Percentiles rank a stretch among this genome's conserved stretches.
Evolutionary conservation across 768 basidiomycete species (phyloP).

Genomic region (Russula griseocarnosa): DNA sequence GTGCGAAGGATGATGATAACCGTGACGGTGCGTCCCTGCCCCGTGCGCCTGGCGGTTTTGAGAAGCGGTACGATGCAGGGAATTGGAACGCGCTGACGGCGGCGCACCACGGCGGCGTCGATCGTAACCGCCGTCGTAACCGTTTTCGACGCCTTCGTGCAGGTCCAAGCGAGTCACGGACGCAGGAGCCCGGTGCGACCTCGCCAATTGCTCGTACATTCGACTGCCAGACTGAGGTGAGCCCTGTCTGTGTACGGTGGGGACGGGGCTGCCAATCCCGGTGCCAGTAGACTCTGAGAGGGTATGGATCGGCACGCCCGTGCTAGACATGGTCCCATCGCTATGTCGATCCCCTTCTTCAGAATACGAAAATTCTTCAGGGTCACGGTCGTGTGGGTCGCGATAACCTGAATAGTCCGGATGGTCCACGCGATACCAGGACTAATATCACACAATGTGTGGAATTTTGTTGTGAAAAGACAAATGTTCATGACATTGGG

Average conservation of each 20-base stretch:
- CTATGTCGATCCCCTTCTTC: slow-evolving; percentile 18
- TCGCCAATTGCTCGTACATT: slow-evolving; percentile 26
- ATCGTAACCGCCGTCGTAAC: slow-evolving; percentile 2
- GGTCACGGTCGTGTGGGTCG: slow-evolving; percentile 6
- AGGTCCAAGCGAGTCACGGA: slow-evolving; percentile 22
- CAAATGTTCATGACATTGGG: not conserved
- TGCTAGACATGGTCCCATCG: not conserved
- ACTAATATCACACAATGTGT: slow-evolving; percentile 14
- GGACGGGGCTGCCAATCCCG: slow-evolving; percentile 20
- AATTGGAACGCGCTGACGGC: not conserved
- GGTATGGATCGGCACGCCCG: slow-evolving; percentile 5
- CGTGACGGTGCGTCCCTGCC: not conserved
- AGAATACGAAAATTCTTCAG: slow-evolving; percentile 19
- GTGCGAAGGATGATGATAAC: not conserved
- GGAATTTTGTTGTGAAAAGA: not conserved
- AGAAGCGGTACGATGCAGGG: not conserved
- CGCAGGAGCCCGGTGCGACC: not conserved
- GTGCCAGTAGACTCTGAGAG: slow-evolving; percentile 22
- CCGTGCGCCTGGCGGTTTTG: not conserved
- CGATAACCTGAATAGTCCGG: not conserved
- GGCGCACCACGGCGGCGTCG: slow-evolving; percentile 3
- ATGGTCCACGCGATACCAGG: slow-evolving; percentile 23
- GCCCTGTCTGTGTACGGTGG: slow-evolving; percentile 24
- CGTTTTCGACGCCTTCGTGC: slow-evolving; percentile 14
- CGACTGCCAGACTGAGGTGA: slow-evolving; percentile 7